phyloP scores from a whole-genome alignment of 257 asterid species.

The Cynanchum wilfordii region DNA sequence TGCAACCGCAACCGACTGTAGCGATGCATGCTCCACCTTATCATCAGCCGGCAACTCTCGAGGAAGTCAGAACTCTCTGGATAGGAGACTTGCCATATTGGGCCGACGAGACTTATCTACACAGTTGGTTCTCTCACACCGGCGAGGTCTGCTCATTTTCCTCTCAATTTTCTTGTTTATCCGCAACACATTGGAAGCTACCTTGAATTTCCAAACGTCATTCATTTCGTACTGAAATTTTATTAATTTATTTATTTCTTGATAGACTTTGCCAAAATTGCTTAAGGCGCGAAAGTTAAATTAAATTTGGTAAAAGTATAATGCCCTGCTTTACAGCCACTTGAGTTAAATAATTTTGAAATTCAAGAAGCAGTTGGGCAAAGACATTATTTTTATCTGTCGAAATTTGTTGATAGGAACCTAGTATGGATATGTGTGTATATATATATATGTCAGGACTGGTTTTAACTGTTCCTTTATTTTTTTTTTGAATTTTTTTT shows the following conservation, averaged over 20 bases:
- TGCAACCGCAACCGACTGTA: slow-evolving; percentile 8
- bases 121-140: slow-evolving; percentile 80
- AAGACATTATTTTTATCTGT: neutral
- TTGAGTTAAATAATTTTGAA: neutral
- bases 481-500: neutral
- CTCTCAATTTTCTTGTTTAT: too few species aligned
- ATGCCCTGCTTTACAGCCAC: neutral
- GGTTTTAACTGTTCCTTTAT: neutral
- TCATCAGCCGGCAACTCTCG: slow-evolving; percentile 90
- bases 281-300: too few species aligned
- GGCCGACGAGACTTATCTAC: slow-evolving; percentile 94
- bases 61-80: slow-evolving; percentile 99
- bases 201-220: too few species aligned
- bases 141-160: slow-evolving; percentile 51
- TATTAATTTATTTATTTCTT: neutral
- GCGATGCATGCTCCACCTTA: slow-evolving; percentile 52
- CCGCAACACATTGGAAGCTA: neutral
- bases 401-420: neutral
- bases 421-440: too few species aligned
- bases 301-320: neutral
- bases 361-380: too few species aligned
- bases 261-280: neutral
- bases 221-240: too few species aligned
- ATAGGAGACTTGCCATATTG: slow-evolving; percentile 98
- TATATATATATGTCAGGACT: neutral